phyloP scores from a whole-genome alignment of 306 rosid genomes.

The Cicer yamashitae region DNA sequence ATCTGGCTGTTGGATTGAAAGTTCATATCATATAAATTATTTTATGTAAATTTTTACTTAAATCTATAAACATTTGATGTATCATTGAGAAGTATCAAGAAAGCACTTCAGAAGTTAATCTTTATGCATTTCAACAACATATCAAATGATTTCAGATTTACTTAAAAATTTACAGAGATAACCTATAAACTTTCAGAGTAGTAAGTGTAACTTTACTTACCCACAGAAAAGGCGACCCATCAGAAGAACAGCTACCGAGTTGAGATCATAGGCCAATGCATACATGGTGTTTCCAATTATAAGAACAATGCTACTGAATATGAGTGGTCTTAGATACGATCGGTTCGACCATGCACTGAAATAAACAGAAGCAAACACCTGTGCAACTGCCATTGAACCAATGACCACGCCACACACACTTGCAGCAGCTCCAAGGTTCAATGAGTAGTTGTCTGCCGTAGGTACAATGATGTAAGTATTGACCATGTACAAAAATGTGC shows the following conservation, averaged over 20 bases:
- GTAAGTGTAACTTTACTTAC: constrained; percentile 29
- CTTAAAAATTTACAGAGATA: too few relatives aligned
- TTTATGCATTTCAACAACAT: too few relatives aligned
- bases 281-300: constrained; percentile 80
- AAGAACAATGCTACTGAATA: constrained; percentile 87
- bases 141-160: too few relatives aligned
- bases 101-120: too few relatives aligned
- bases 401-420: constrained; percentile 91
- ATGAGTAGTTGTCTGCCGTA: constrained; percentile 89
- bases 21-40: too few relatives aligned
- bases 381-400: constrained; percentile 98
- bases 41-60: too few relatives aligned
- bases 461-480: constrained; percentile 96
- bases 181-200: background rate
- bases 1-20: too few relatives aligned
- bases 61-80: too few relatives aligned
- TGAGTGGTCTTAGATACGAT: constrained; percentile 85
- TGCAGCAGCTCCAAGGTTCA: constrained; percentile 97
- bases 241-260: constrained; percentile 79
- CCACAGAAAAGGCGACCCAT: constrained; percentile 94
- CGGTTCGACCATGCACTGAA: constrained; percentile 98
- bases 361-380: constrained; percentile 89
- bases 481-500: constrained; percentile 93
- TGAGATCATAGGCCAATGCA: constrained; percentile 89
- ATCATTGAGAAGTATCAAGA: too few relatives aligned